Evolutionary conservation across 352 stramenopile species (phyloP).

Genomic region (Phytophthora kernoviae): DNA sequence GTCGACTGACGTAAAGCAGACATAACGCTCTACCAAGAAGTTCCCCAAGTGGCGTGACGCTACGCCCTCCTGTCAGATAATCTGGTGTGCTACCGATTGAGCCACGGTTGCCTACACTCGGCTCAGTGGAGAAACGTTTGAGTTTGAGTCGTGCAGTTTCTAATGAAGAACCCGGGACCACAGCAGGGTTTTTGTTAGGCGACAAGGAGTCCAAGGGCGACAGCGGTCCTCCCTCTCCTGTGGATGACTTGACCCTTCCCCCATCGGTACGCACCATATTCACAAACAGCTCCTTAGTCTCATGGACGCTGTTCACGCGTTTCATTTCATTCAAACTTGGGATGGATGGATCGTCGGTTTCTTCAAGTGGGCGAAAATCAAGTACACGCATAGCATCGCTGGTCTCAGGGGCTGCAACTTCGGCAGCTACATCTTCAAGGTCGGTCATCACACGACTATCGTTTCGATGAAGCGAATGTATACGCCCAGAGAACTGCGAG

Average conservation of each 20-base stretch:
- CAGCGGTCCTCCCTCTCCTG: constrained; percentile 2
- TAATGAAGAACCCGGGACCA: constrained; percentile 2
- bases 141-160: constrained; percentile 16
- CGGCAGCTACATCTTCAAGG: constrained; percentile 13
- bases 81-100: constrained; percentile 28
- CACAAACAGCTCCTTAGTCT: constrained; percentile 65
- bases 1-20: constrained; percentile 89
- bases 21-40: constrained; percentile 82
- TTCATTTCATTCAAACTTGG: constrained; percentile 20
- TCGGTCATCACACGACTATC: constrained; percentile 11
- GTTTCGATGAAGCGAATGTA: constrained; percentile 6
- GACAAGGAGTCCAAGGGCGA: constrained; percentile 12
- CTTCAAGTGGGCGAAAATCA: constrained; percentile 14
- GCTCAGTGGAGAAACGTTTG: constrained; percentile 29
- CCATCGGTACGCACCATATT: constrained; percentile 24
- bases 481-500: constrained; percentile 14
- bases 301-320: constrained; percentile 49
- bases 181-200: not conserved
- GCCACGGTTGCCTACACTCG: constrained; percentile 13
- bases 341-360: not conserved
- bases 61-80: constrained; percentile 72
- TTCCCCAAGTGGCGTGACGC: constrained; percentile 58
- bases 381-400: constrained; percentile 6
- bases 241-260: constrained; percentile 4
- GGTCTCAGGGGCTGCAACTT: constrained; percentile 13